Base-by-base conservation (phyloP, 1,139 yeast species). In the Pichia sp. region DNA sequence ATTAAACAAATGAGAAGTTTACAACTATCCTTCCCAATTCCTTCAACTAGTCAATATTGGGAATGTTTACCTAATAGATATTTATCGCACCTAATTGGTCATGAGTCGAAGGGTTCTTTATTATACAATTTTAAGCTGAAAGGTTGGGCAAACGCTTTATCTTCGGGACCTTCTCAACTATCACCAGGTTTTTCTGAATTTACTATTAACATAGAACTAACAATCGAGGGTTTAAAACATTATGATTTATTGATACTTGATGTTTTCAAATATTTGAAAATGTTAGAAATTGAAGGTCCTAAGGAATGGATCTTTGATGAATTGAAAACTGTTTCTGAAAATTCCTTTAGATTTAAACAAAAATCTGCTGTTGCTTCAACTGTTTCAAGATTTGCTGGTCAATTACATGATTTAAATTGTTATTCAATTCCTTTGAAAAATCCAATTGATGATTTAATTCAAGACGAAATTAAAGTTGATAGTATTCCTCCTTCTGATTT, bases 41-140 rank as follows among this genome's bases (percentile, higher is more conserved):
- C 96, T 1, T 90, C 86, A 59, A 72, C 75, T 50, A 79, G 76
- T 32, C 67, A 68, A 16, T 67, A 74, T 47, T 85, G 92, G 86
- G 76, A 76, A 44, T 72, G 77, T 26, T 80, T 79, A 56, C 95
- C 97, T 0, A 73, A 77, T 13, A 77, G 74, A 46, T 85, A 88
- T 64, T 76, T 72, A 56, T 78, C 92, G 25, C 97, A 90, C 64
- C 71, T 92, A 49, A 68, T 92, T 48, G 97, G 98, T 32, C 97
- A 92, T 64, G 97, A 92, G 68, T 87, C 88, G 47, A 73, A 80
- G 46, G 97, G 97, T 1, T 87, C 96, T 1, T 66, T 92, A 18
- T 71, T 87, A 36, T 76, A 81, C 47, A 75, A 73, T 55, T 74
- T 90, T 54, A 90, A 89, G 66, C 67, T 70, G 39, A 70, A 76